Evolutionary conservation across 2,329 filamentous ascomycete genomes (phyloP), one percentile per base, ranked within the genome.

Genomic region (Pseudopyricularia cyperi): DNA sequence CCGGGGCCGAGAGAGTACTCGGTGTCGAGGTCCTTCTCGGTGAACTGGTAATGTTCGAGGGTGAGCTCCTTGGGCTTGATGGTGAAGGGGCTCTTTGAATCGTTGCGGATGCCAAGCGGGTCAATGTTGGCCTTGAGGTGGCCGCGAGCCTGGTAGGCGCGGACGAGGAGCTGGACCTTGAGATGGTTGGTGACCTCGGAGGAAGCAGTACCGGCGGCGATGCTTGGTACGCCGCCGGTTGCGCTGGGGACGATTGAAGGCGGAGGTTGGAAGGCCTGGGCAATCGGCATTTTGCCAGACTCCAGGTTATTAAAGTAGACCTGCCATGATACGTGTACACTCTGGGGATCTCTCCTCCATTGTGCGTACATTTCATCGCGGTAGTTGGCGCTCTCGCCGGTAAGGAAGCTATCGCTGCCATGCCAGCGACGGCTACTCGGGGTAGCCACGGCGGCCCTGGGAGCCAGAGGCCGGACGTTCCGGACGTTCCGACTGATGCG

Each of bases 271-370:
- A 98, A 98, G 60, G 93, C 93, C 71, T 95, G 87, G 57, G 91
- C 93, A 66, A 95, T 89, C 66, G 91, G 91, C 89, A 98, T 97
- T 64, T 93, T 87, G 68, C 93, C 93, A 59, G 82, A 87, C 76
- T 98, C 93, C 87, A 98, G 96, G 74, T 98, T 98, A 74, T 84
- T 88, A 80, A 98, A 98, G 79, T 98, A 98, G 66, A 94, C 84
- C 74, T 95, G 91, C 93, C 93, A 98, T 68, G 93, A 98, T 62
- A 95, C 79, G 71, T 98, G 93, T 54, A 98, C 93, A 65, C 88
- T 95, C 62, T 82, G 79, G 51, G 93, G 90, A 62, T 98, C 89
- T 58, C 87, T 77, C 72, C 91, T 95, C 93, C 93, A 98, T 67
- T 90, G 83, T 74, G 96, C 76, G 72, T 98, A 98, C 93, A 98